Percentiles rank a stretch among this genome's conserved stretches.
phyloP scores from a whole-genome alignment of 306 rosid species.

The Canavalia ensiformis region DNA sequence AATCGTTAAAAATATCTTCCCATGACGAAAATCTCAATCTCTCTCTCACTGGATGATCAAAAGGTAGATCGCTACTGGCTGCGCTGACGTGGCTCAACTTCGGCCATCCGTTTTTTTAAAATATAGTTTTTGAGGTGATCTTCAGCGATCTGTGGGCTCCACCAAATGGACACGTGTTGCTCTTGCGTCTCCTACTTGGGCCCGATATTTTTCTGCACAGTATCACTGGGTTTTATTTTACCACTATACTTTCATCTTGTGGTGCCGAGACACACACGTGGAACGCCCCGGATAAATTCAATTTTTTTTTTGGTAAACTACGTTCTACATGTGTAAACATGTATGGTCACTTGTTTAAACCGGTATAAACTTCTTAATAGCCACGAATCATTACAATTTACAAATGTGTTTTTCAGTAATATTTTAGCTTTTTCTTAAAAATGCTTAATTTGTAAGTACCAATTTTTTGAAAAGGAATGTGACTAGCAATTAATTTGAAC shows the following conservation, averaged over 20 bases:
- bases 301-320: background rate
- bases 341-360: no score
- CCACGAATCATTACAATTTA: no score
- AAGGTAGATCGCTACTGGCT: constrained; percentile 52
- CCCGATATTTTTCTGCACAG: constrained; percentile 49
- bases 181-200: background rate
- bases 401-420: no score
- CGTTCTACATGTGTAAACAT: no score
- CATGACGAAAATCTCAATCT: constrained; percentile 12
- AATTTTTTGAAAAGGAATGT: no score
- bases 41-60: constrained; percentile 41
- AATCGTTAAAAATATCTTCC: constrained; percentile 54
- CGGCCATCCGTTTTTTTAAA: constrained; percentile 49
- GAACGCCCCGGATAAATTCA: background rate
- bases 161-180: constrained; percentile 22
- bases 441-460: no score
- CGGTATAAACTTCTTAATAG: no score
- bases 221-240: constrained; percentile 31
- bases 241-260: constrained; percentile 18
- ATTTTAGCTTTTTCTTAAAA: no score
- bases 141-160: constrained; percentile 42
- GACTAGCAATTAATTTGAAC: no score
- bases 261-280: constrained; percentile 57
- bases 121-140: constrained; percentile 13
- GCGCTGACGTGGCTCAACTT: constrained; percentile 51